A percentile compares a stretch with the other conserved stretches of the same genome.
Conservation (phyloP, 2,329 filamentous ascomycete genomes). For the Hyphodiscus sp. region DNA sequence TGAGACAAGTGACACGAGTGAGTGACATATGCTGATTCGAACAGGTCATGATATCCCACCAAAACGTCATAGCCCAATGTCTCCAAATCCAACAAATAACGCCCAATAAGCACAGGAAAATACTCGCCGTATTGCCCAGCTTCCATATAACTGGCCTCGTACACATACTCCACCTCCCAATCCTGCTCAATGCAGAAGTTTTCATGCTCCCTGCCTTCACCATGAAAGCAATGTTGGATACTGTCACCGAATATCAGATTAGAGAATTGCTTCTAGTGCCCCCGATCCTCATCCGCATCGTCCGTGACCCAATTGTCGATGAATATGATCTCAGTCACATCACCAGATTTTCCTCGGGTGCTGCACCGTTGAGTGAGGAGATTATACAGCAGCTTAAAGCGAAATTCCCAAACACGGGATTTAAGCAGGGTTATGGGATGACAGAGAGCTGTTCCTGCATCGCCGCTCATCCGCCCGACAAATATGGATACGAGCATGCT, state of each 20-base stretch:
- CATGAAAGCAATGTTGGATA: constrained; percentile 51
- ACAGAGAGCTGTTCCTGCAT: constrained; percentile 56
- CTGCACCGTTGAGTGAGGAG: constrained; percentile 39
- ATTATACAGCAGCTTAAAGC: constrained; percentile 34
- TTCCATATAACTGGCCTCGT: constrained; percentile 56
- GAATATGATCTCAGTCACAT: constrained; percentile 49
- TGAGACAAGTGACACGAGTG: constrained; percentile 9
- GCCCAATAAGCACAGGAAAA: constrained; percentile 51
- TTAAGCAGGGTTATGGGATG: constrained; percentile 49
- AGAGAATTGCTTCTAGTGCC: constrained; percentile 63
- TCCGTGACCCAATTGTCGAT: constrained; percentile 16
- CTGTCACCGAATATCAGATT: constrained; percentile 62
- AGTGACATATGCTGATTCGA: constrained; percentile 5
- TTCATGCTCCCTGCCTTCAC: constrained; percentile 59
- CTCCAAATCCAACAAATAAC: constrained; percentile 51
- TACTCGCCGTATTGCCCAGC: constrained; percentile 58
- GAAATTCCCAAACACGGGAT: constrained; percentile 35
- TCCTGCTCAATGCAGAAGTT: constrained; percentile 58
- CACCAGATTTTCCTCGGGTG: constrained; percentile 38
- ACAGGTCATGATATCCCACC: constrained; percentile 31
- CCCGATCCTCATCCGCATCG: constrained; percentile 64
- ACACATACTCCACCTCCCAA: constrained; percentile 55
- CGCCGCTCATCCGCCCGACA: constrained; percentile 50
- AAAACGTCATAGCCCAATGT: constrained; percentile 34
- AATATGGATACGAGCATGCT: constrained; percentile 51